Evolutionary conservation across 345 rosid genomes (phyloP), one percentile per base, ranked within the genome.

Genomic region (Salix brachista): DNA sequence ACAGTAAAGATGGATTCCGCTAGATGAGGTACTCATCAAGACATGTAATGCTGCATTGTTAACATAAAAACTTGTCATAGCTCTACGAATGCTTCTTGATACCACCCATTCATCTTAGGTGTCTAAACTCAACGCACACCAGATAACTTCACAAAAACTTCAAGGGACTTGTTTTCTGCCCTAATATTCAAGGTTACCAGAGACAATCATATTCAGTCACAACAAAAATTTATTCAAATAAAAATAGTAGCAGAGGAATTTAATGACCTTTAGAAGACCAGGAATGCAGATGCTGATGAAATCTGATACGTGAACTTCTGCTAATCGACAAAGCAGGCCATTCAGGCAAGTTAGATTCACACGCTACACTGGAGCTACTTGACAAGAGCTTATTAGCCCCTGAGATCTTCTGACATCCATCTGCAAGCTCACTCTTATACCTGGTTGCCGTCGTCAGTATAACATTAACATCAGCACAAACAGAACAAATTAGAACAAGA

Each of bases 191-290:
- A 72, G 42, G 44, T 10, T 60, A 37, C 1, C 26, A 21, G 41
- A 6, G 16, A 1, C 0, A 36, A 18, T 23, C 11, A 34, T 52
- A 18, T 18, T 39, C 26, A 17, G 18, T 50, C 0, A 26, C 8
- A 34, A 8, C 12, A 48, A 48, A 48, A 34, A 14, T 37, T 69
- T 13, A n/a, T 46, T 46, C 21, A 17, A 70, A 48, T 17, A 11
- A 65, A n/a, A 56, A 64, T 69, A 8, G 18, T 67, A 56, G 13
- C 12, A 70, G 23, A 12, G 30, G 26, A 37, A 65, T 46, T 37
- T 21, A 32, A 19, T 36, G 6, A 84, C 86, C 78, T 69, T 69
- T 65, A 72, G 74, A 72, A 46, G 73, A 72, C 25, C 32, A 64
- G n/a, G 42, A 39, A 67, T 54, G 72, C 5, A 67, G n/a, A 52